A percentile compares a stretch with the other conserved stretches of the same genome.
These are phyloP conservation scores for Erodium texanum DNA, from an alignment of 441 rosid species.

Conservation along the genomic window DNA sequence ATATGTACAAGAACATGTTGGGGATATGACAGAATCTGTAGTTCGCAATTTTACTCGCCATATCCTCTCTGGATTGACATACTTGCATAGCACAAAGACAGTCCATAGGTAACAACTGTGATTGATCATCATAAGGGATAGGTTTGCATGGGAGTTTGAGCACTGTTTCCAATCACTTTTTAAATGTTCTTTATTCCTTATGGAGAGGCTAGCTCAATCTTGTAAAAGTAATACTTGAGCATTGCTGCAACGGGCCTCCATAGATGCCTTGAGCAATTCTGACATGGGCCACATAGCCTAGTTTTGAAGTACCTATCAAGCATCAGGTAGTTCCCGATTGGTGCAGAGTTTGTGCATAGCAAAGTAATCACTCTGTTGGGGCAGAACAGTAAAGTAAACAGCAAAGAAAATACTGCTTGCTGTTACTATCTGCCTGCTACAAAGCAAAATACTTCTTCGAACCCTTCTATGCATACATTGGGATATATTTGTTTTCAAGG, in stretches of 20 bases:
- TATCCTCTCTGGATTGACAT: slow-evolving; percentile 79
- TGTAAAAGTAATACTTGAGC: not conserved
- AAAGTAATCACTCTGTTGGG: too few relatives aligned
- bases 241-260: not conserved
- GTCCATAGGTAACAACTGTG: slow-evolving; percentile 56
- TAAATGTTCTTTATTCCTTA: not conserved
- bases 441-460: too few relatives aligned
- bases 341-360: too few relatives aligned
- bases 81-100: slow-evolving; percentile 76
- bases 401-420: too few relatives aligned
- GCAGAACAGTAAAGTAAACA: too few relatives aligned
- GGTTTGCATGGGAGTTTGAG: not conserved
- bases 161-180: not conserved
- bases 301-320: not conserved
- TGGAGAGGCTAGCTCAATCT: not conserved
- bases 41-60: slow-evolving; percentile 91
- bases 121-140: not conserved
- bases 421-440: too few relatives aligned
- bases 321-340: too few relatives aligned
- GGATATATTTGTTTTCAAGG: too few relatives aligned
- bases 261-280: not conserved
- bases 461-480: too few relatives aligned
- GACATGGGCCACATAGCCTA: not conserved
- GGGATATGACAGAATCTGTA: slow-evolving; percentile 86
- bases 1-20: slow-evolving; percentile 74